These are phyloP conservation scores for Gonapodya sp. DNA, from an alignment of 192 early-diverging fungal species.

Conservation along the genomic window DNA sequence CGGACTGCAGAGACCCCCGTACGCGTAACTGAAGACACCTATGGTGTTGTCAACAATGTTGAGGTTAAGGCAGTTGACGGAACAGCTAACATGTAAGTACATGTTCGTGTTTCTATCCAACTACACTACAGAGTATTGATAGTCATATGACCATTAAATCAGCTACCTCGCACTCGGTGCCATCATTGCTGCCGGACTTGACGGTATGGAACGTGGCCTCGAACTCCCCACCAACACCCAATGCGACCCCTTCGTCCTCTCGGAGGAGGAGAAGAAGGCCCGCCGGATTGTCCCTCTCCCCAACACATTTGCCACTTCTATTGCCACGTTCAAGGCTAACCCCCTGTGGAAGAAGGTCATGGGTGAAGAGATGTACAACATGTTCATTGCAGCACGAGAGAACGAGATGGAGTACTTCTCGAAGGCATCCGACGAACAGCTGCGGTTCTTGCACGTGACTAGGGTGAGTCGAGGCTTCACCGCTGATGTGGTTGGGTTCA, in stretches of 20 bases:
- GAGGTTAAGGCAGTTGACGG: background rate
- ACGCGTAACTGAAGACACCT: constrained; percentile 8
- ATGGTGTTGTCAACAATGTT: constrained; percentile 1
- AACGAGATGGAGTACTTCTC: constrained; percentile 8
- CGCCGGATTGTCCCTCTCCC: background rate
- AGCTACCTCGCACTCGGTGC: constrained; percentile 8
- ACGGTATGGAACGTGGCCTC: constrained; percentile 10
- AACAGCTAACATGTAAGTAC: constrained; percentile 1
- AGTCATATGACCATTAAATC: background rate
- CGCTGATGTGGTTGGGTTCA: too few relatives aligned
- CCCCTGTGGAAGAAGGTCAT: constrained; percentile 7
- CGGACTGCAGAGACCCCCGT: constrained; percentile 9
- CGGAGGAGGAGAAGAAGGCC: constrained; percentile 2
- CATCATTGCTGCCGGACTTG: constrained; percentile 8
- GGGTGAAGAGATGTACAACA: constrained; percentile 7
- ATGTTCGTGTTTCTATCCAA: background rate
- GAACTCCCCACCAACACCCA: background rate
- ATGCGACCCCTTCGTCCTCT: constrained; percentile 1
- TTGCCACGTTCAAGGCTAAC: background rate
- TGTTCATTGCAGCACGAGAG: background rate
- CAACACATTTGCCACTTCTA: background rate
- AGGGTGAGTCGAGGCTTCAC: too few relatives aligned
- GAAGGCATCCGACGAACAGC: background rate
- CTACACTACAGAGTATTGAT: too few relatives aligned
- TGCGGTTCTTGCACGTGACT: background rate